Base-by-base conservation (phyloP, 2,329 filamentous ascomycete species). In the Huntiella bhutanensis region DNA sequence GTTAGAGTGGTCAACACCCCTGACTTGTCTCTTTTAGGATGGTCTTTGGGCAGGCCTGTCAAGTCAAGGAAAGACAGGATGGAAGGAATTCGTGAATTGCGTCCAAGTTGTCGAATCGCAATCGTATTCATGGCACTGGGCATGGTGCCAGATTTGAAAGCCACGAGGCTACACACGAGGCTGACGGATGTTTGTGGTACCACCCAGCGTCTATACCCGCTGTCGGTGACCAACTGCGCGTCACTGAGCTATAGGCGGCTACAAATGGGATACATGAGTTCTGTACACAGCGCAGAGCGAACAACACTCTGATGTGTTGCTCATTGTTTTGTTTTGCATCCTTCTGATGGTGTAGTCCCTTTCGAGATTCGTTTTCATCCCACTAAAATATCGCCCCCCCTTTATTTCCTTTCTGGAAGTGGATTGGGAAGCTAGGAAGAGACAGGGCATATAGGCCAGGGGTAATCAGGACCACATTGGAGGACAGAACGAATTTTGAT, bases 401-500 rank as follows among this genome's bases (percentile, higher is more conserved):
- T 49, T 49, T 49, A 49, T 49, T 49, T 49, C 48, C 48, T 40
- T 47, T 35, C 33, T 35, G 28, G 33, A 32, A 33, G 15, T 35
- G 36, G 16, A 44, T 41, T 17, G 35, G 19, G 11, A 16, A 36
- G 37, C 35, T 33, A 45, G 42, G 41, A 41, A 41, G 19, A 37
- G 35, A 37, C 22, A 28, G 22, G 22, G 15, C 22, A 41, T 6
- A 10, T 28, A 28, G 22, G 22, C 22, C 22, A 28, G 22, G 22
- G 22, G 22, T 28, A 28, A 28, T 28, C 22, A 28, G 8, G 22
- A 28, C 22, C 22, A 28, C 22, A 28, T 28, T 28, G 22, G 22
- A 28, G 8, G 22, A 28, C 22, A 28, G 7, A 10, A 28, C 22
- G 22, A 28, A 28, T 28, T 28, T 28, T 28, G 22, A 28, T 28